A percentile compares a stretch with the other conserved stretches of the same genome.
phyloP scores from a whole-genome alignment of 768 basidiomycete species.

The Harrya chromipes region DNA sequence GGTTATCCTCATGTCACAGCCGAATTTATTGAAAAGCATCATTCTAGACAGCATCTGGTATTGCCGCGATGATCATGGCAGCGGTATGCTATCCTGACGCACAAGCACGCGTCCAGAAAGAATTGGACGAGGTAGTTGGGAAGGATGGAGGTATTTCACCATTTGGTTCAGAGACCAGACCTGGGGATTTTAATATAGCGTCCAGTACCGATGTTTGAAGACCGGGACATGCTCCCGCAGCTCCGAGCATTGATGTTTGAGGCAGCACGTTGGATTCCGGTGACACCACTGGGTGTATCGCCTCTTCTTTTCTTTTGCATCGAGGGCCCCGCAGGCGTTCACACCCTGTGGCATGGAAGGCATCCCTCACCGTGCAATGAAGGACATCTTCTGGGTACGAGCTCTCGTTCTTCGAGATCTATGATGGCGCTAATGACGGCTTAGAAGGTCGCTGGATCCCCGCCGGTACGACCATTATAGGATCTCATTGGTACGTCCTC shows the following conservation, averaged over 20 bases:
- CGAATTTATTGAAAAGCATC: background rate
- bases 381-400: conserved; percentile 10
- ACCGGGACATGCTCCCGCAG: conserved; percentile 24
- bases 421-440: background rate
- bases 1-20: background rate
- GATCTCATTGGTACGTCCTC: conserved; percentile 11
- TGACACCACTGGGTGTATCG: conserved; percentile 26
- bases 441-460: conserved; percentile 13
- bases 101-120: conserved; percentile 46
- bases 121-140: conserved; percentile 49
- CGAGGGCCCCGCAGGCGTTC: no score
- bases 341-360: background rate
- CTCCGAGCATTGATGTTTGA: conserved; percentile 36
- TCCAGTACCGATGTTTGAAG: no score
- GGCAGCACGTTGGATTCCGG: conserved; percentile 34
- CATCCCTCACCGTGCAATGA: conserved; percentile 4
- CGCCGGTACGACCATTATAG: conserved; percentile 10
- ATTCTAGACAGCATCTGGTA: conserved; percentile 27
- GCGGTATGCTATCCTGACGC: conserved; percentile 44
- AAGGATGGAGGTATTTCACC: conserved; percentile 19
- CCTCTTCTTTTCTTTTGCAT: background rate
- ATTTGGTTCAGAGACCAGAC: conserved; percentile 42
- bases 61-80: conserved; percentile 1
- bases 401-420: background rate
- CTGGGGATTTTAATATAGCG: background rate